A percentile compares a stretch with the other conserved stretches of the same genome.
Evolutionary conservation across 805 yeast genomes (phyloP).

Genomic region (Ascoidea asiatica): DNA sequence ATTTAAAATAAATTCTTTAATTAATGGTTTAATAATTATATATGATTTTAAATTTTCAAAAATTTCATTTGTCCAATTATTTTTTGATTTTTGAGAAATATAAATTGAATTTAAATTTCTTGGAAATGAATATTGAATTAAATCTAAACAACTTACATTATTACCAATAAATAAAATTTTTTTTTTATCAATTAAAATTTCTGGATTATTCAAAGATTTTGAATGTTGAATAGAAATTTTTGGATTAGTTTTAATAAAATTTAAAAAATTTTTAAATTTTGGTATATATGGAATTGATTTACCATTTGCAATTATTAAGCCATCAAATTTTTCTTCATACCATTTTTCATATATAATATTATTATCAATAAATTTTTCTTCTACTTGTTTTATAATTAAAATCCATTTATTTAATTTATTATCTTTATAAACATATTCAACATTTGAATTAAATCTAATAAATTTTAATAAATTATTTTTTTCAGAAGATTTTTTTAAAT

Average conservation of each 20-base stretch:
- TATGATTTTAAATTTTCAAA: slow-evolving; percentile 24
- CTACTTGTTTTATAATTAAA: slow-evolving; percentile 12
- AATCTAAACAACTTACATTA: slow-evolving; percentile 28
- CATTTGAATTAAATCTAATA: slow-evolving; percentile 21
- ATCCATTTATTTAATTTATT: slow-evolving; percentile 23
- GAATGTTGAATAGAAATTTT: slow-evolving; percentile 31
- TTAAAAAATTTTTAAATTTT: slow-evolving; percentile 12
- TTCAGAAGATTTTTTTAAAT: slow-evolving; percentile 14
- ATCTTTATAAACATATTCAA: slow-evolving; percentile 18
- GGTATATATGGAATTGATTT: slow-evolving; percentile 28
- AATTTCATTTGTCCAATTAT: slow-evolving; percentile 32
- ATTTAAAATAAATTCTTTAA: slow-evolving; percentile 13
- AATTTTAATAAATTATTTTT: slow-evolving; percentile 17
- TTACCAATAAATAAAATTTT: slow-evolving; percentile 28
- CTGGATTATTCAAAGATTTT: slow-evolving; percentile 20
- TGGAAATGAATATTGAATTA: slow-evolving; percentile 27
- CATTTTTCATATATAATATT: slow-evolving; percentile 17
- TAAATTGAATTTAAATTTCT: slow-evolving; percentile 25
- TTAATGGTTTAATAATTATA: slow-evolving; percentile 18
- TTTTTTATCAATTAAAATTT: slow-evolving; percentile 14
- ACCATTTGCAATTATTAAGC: slow-evolving; percentile 26
- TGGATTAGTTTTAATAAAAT: slow-evolving; percentile 16
- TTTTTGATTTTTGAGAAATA: slow-evolving; percentile 58
- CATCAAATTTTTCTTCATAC: slow-evolving; percentile 29
- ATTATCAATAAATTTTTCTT: slow-evolving; percentile 12